Evolutionary conservation across 1,139 yeast genomes (phyloP), one percentile per base, ranked within the genome.

Genomic region (Diutina siamensis): DNA sequence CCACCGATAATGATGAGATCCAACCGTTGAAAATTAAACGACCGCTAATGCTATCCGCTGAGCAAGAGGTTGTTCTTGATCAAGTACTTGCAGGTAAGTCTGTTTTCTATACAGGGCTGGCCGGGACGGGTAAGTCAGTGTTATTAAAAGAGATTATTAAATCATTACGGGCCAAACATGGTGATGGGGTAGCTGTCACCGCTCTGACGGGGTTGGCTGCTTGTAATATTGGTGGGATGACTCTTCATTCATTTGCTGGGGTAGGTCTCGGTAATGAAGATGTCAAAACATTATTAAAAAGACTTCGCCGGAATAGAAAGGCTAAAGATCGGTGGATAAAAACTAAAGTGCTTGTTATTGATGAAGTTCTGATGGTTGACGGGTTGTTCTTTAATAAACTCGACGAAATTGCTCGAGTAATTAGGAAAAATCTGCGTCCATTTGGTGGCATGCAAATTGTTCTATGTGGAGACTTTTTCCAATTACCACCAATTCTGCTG

Each of bases 121-220:
- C 97, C 0, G 97, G 97, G 56, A 88, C 97, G 1, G 97, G 97
- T 56, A 88, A 88, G 59, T 86, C 96, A 1, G 80, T 88, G 4
- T 67, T 85, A 18, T 65, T 94, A 45, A 71, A 82, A 49, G 74
- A 82, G 25, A 72, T 92, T 38, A 89, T 92, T 46, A 73, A 76
- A 51, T 68, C 74, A 0, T 64, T 92, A 48, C 71, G 68, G 49
- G 48, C 53, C 1, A 70, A 65, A 46, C 69, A 78, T 55, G 69
- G 71, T 1, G 58, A 18, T 18, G 33, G 36, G n/a, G 88, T 88
- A 1, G 94, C 87, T 0, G 86, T 87, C 1, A 87, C 96, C 0
- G 97, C 97, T 0, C 83, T 95, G 0, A 88, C 97, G 0, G 97
- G 97, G 0, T 65, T 88, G 40, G 97, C 97, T 0, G 96, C 96